Percentiles rank a stretch among this genome's conserved stretches.
Evolutionary conservation across 2,329 filamentous ascomycete genomes (phyloP).

Genomic region (Pseudopyricularia cyperi): DNA sequence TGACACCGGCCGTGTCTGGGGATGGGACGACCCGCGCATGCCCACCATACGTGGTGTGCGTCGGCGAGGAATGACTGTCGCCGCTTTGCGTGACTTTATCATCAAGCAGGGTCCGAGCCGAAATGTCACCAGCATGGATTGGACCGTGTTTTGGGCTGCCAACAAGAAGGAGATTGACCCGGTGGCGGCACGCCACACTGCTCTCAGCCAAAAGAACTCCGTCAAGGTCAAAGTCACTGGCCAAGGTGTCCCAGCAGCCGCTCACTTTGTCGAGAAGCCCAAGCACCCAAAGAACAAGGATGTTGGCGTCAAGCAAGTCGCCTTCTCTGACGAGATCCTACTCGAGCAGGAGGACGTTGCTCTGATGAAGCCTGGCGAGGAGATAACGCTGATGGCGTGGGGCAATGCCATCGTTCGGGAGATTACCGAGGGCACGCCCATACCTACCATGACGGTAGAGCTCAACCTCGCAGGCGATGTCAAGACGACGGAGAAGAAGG

Average conservation of each 20-base stretch:
- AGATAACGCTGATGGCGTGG: constrained; percentile 96
- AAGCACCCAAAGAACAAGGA: constrained; percentile 83
- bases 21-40: constrained; percentile 82
- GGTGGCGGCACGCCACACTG: constrained; percentile 59
- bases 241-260: constrained; percentile 48
- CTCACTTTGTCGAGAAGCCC: constrained; percentile 61
- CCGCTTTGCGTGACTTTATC: constrained; percentile 72
- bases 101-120: constrained; percentile 73
- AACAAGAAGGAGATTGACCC: constrained; percentile 81
- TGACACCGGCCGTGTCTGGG: constrained; percentile 61
- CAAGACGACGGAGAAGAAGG: constrained; percentile 91
- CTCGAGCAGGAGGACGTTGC: constrained; percentile 81
- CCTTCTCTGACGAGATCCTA: constrained; percentile 61
- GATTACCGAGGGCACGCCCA: constrained; percentile 42
- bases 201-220: constrained; percentile 55
- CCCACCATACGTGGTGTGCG: constrained; percentile 64
- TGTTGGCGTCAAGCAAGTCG: constrained; percentile 75
- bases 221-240: constrained; percentile 61
- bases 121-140: constrained; percentile 76
- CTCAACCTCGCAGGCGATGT: constrained; percentile 89
- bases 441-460: constrained; percentile 64
- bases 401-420: constrained; percentile 73
- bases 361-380: constrained; percentile 70
- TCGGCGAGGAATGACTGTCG: constrained; percentile 65
- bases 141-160: constrained; percentile 58